Conservation (phyloP, 2,329 filamentous ascomycete species). For the Knoxdaviesia proteae region DNA sequence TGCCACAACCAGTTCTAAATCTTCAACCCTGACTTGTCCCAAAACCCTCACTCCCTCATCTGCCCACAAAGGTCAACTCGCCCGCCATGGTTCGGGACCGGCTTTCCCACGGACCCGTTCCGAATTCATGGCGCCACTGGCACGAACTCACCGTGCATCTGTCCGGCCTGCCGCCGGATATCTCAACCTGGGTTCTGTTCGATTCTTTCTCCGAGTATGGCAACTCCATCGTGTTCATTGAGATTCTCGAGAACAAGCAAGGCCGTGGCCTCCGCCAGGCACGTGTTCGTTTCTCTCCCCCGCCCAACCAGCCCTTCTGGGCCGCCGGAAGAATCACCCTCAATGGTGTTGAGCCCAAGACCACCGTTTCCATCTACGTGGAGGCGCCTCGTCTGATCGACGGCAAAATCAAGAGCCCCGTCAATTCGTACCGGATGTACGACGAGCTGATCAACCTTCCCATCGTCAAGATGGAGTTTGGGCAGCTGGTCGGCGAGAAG, state of each 20-base stretch:
- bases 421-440: conserved; percentile 9
- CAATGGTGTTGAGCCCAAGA: background rate
- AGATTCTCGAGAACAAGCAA: conserved; percentile 25
- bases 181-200: conserved; percentile 25
- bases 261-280: conserved; percentile 19
- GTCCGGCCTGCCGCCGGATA: conserved; percentile 13
- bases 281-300: conserved; percentile 35
- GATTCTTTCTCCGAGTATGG: conserved; percentile 23
- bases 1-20: background rate
- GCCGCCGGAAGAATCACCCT: conserved; percentile 11
- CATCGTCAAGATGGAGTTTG: conserved; percentile 32
- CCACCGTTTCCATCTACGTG: background rate
- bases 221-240: conserved; percentile 33
- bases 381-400: background rate
- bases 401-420: conserved; percentile 10
- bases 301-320: conserved; percentile 32
- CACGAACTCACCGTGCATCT: conserved; percentile 13
- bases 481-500: conserved; percentile 29
- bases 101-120: no score
- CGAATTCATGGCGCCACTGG: no score
- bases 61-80: no score
- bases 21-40: background rate
- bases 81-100: no score
- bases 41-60: no score
- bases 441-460: background rate